Percentiles rank a stretch among this genome's conserved stretches.
Conservation (phyloP, 2,329 filamentous ascomycete species). For the Botrytis porri region DNA sequence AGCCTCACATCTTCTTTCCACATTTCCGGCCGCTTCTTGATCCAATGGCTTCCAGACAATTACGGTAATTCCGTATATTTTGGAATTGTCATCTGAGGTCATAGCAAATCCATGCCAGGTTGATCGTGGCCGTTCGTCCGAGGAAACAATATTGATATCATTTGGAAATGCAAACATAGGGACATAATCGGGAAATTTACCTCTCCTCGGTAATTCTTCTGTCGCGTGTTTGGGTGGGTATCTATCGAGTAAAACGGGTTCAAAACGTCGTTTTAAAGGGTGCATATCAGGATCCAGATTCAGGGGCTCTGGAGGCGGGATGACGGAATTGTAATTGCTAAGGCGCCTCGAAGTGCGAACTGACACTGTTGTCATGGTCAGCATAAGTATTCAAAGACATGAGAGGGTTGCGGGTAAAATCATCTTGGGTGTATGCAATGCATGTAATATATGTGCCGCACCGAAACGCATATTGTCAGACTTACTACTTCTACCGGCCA, state of each 20-base stretch:
- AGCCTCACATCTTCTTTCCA: conserved; percentile 78
- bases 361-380: conserved; percentile 49
- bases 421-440: neutral
- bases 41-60: conserved; percentile 91
- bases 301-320: conserved; percentile 87
- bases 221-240: conserved; percentile 82
- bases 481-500: conserved; percentile 68
- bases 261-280: conserved; percentile 87
- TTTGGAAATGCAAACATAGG: conserved; percentile 45
- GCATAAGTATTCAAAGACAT: conserved; percentile 19
- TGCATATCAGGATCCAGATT: conserved; percentile 92
- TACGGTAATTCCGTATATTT: conserved; percentile 86
- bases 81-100: conserved; percentile 89
- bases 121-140: conserved; percentile 66
- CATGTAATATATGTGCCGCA: conserved; percentile 18
- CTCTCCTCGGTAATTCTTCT: conserved; percentile 76
- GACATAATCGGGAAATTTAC: conserved; percentile 92
- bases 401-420: conserved; percentile 18
- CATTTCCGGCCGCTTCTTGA: conserved; percentile 74
- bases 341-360: conserved; percentile 81
- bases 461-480: conserved; percentile 26
- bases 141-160: conserved; percentile 22
- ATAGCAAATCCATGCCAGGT: conserved; percentile 99
- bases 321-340: conserved; percentile 98
- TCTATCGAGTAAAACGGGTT: conserved; percentile 91